phyloP scores from a whole-genome alignment of 805 yeast species.

The Huiozyma naganishii region DNA sequence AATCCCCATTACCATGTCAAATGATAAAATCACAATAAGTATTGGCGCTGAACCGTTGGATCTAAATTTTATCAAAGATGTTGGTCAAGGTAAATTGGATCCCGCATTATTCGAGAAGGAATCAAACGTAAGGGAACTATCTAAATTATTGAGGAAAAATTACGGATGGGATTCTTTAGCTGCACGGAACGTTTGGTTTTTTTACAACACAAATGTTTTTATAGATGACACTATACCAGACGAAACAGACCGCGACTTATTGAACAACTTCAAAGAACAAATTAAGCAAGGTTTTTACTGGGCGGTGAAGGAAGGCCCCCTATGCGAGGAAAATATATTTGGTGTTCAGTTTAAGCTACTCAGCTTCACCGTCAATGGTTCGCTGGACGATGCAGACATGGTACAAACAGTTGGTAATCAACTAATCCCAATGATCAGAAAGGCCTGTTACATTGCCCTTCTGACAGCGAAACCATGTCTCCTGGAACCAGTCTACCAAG shows the following conservation, averaged over 20 bases:
- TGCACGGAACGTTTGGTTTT: constrained; percentile 71
- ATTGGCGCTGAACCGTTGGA: constrained; percentile 69
- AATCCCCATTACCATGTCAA: constrained; percentile 48
- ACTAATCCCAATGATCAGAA: constrained; percentile 68
- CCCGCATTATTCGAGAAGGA: constrained; percentile 37
- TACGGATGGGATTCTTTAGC: constrained; percentile 79
- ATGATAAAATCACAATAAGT: constrained; percentile 45
- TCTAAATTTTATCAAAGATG: constrained; percentile 33
- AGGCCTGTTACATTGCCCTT: constrained; percentile 75
- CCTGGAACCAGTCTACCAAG: constrained; percentile 69
- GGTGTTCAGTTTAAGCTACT: constrained; percentile 61
- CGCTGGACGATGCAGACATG: constrained; percentile 36
- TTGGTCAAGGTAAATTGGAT: constrained; percentile 3
- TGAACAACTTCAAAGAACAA: constrained; percentile 39
- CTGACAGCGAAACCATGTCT: constrained; percentile 68
- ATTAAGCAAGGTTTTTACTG: constrained; percentile 74
- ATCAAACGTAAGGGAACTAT: constrained; percentile 33
- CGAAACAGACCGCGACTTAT: constrained; percentile 49
- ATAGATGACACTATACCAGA: constrained; percentile 65
- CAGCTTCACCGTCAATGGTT: constrained; percentile 37
- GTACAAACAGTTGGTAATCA: constrained; percentile 35
- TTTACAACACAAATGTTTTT: constrained; percentile 55
- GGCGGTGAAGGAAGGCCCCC: constrained; percentile 80
- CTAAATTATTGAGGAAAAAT: constrained; percentile 43
- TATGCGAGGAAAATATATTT: constrained; percentile 76